Conservation (phyloP, 2,329 filamentous ascomycete species). For the Cladosporium halotolerans region DNA sequence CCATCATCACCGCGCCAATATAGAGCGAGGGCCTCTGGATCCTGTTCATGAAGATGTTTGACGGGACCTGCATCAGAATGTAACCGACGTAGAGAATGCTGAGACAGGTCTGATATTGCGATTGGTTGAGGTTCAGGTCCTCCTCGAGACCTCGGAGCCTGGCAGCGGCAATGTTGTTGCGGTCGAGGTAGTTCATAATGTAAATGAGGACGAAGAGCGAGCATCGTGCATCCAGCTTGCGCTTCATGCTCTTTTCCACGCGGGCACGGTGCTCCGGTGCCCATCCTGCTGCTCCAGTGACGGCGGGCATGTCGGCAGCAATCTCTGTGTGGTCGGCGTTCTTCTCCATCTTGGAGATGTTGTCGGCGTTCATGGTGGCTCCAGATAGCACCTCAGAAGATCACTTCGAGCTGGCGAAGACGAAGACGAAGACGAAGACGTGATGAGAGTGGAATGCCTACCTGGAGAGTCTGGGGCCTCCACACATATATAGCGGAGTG, state of each 20-base stretch:
- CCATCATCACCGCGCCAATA: constrained; percentile 27
- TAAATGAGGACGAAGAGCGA: constrained; percentile 54
- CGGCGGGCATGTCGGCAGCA: background rate
- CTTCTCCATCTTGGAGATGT: constrained; percentile 20
- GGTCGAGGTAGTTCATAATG: constrained; percentile 26
- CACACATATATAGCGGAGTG: too few relatives aligned
- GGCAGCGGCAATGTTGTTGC: constrained; percentile 59
- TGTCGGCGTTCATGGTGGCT: constrained; percentile 1
- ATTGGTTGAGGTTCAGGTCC: constrained; percentile 51
- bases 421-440: background rate
- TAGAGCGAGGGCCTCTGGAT: constrained; percentile 29
- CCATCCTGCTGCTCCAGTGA: constrained; percentile 13
- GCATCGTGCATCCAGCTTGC: constrained; percentile 65
- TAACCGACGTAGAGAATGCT: constrained; percentile 39
- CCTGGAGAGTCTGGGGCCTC: too few relatives aligned
- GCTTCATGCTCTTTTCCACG: constrained; percentile 20
- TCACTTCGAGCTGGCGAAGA: too few relatives aligned
- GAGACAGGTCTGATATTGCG: constrained; percentile 47
- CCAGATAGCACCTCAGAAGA: too few relatives aligned
- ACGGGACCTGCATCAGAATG: constrained; percentile 32
- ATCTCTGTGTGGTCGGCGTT: constrained; percentile 22
- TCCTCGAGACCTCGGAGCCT: constrained; percentile 58
- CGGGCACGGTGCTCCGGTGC: constrained; percentile 13
- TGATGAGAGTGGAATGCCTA: background rate
- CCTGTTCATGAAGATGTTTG: constrained; percentile 33